Evolutionary conservation across 495 filamentous ascomycete genomes (phyloP), one percentile per base, ranked within the genome.

Genomic region (Talaromyces wortmannii): DNA sequence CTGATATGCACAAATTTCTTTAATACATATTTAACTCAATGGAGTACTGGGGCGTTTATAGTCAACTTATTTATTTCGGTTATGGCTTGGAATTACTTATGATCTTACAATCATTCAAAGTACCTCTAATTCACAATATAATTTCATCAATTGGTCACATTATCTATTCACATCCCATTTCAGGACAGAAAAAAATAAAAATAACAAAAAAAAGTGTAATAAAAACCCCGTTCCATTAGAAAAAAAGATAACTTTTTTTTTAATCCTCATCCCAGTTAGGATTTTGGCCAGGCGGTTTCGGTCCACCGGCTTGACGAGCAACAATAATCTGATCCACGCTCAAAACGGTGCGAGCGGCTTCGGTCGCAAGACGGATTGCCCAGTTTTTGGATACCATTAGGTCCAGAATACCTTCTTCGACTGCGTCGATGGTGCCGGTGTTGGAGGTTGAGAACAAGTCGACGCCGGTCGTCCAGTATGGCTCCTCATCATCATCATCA

Each of bases 291-390:
- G 95, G 94, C 31, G 91, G 90, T 77, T 99, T 99, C 31, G 95
- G 95, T 36, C 95, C 95, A 64, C 95, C 95, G 23, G 95, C 95
- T 74, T 97, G 92, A 71, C 92, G 85, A 50, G 95, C 91, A 48
- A 99, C 95, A 65, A 99, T 99, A 62, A 99, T 97, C 76, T 99
- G 95, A 73, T 99, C 95, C 13, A 99, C 95, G 40, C 91, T 92
- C 57, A 99, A 78, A 40, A 99, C 88, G 45, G 95, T 97, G 55
- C 95, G 83, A 49, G 89, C 92, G 47, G 94, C 85, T 70, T 99
- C 95, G 13, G 91, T 97, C 45, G 95, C 95, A 48, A 99, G 76
- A 71, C 92, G 91, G 64, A 99, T 96, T 3, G 95, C 95, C 90
- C 90, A 97, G 63, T 83, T 84, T 82, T 99, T 99, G 40, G 86